Base-by-base conservation (phyloP, 2,329 filamentous ascomycete species). In the Aureobasidium namibiae region DNA sequence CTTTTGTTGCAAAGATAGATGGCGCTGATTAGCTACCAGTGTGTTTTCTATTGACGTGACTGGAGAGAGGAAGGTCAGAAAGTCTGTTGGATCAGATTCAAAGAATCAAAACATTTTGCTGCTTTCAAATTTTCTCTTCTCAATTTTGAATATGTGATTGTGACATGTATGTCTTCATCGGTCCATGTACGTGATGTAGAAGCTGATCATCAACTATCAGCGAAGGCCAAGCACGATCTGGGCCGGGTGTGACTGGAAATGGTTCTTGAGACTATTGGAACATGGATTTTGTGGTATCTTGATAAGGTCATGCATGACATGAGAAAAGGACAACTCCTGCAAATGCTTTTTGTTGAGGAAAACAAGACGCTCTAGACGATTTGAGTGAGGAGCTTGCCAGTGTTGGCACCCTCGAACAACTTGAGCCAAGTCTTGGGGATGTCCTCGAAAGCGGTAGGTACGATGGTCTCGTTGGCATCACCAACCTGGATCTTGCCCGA, bases 371-470 rank as follows among this genome's bases (percentile, higher is more conserved):
- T 56, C n/a, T 58, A 61, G 23, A 52, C 61, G 44, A 72, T 61
- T 62, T 74, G 66, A 18, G 76, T 79, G 44, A 77, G 65, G 56
- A 79, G 67, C 69, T 80, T 80, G 18, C 77, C 77, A 49, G 70
- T 74, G 64, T 79, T 79, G 1, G 66, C 72, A 2, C 78, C 78
- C 11, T 72, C 67, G 61, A 80, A 80, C 63, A 80, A 64, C 70
- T 73, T 70, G 63, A 72, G 66, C 78, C 78, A 80, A 24, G 75
- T 78, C 67, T 73, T 73, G 1, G 77, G 78, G 9, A 80, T 66
- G 58, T 78, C 74, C 64, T 80, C 78, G 64, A 80, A 80, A 59
- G 66, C 69, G 0, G 74, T 72, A 39, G 74, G 69, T 3, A 80
- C 73, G 6, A 80, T 65, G 26, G 76, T 79, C 72, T 80, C 65